Evolutionary conservation across 257 asterid genomes (phyloP), one percentile per base, ranked within the genome.

Genomic region (Scutellaria minor): DNA sequence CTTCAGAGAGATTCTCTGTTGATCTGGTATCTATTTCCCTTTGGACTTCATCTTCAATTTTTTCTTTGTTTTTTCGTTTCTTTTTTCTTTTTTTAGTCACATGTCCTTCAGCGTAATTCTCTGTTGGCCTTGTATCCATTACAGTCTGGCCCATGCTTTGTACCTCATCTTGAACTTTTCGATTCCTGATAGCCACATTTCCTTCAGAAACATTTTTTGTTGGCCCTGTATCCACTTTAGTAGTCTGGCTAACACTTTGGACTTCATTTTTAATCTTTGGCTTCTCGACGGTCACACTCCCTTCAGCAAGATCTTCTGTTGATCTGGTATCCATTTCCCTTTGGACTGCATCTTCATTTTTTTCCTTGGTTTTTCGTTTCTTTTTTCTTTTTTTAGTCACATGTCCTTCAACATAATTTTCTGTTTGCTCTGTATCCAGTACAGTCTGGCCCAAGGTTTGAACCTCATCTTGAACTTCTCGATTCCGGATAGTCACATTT

Each of bases 351-450:
- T 31, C 65, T n/a, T 5, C 14, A 24, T 54, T 12, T 47, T 56
- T 57, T 50, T 37, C 70, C 70, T 62, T 77, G n/a, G 5, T 22
- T 78, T 44, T 62, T 40, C 22, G 46, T 66, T 50, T 70, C 67
- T 35, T 70, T 71, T 47, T 68, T 53, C 35, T 20, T 47, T 67
- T 61, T 27, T 9, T 24, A 9, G 52, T 14, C 73, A 5, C 73
- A 40, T 35, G 41, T 54, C 65, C 71, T 56, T 56, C 60, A n/a
- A 41, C 12, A 57, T 5, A 40, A 80, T 37, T 13, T 31, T 12
- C 44, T 12, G 24, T 45, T 0, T 54, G 37, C 35, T 52, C 6
- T 10, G 15, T 11, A 14, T 47, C 48, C 15, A 47, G 12, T 47
- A 11, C n/a, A 2, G 6, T 47, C 53, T 47, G 53, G 53, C 5